phyloP scores from a whole-genome alignment of 257 asterid species.

The Gynochthodes officinalis region DNA sequence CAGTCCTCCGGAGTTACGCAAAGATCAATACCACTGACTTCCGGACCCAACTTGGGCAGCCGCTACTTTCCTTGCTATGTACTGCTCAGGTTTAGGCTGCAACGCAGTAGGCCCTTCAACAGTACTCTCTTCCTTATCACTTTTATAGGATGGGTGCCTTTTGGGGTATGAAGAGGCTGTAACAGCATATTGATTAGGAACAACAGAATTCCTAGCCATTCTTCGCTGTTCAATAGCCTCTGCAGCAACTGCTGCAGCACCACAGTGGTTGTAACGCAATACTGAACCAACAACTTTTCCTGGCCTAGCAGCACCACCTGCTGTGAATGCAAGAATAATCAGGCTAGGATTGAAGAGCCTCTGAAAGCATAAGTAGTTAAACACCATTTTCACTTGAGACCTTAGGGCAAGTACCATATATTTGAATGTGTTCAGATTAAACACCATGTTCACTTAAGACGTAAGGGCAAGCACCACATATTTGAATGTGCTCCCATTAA shows the following conservation, averaged over 20 bases:
- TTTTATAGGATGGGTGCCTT: slow-evolving; percentile 43
- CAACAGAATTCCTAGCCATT: slow-evolving; percentile 50
- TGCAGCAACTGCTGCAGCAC: slow-evolving; percentile 47
- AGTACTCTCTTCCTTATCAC: slow-evolving; percentile 38
- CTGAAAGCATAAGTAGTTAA: background rate
- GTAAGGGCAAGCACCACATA: no score
- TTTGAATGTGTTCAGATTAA: background rate
- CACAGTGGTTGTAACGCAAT: slow-evolving; percentile 53
- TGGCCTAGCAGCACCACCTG: slow-evolving; percentile 70
- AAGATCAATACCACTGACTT: slow-evolving; percentile 38
- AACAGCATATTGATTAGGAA: slow-evolving; percentile 53
- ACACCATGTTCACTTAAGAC: no score
- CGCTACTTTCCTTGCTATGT: slow-evolving; percentile 45
- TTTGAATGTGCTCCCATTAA: no score
- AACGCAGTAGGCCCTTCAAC: slow-evolving; percentile 30
- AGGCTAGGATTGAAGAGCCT: background rate
- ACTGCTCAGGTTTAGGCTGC: slow-evolving; percentile 45
- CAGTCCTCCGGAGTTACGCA: background rate
- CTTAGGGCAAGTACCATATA: background rate
- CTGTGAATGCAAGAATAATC: slow-evolving; percentile 23
- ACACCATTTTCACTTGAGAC: no score
- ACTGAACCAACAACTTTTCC: slow-evolving; percentile 69
- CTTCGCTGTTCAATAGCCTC: slow-evolving; percentile 62
- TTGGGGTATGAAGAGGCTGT: slow-evolving; percentile 50
- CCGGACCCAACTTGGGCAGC: slow-evolving; percentile 50